A percentile compares a stretch with the other conserved stretches of the same genome.
These are phyloP conservation scores for Cryphonectria carpinicola DNA, from an alignment of 2,329 filamentous ascomycete species.

Conservation along the genomic window DNA sequence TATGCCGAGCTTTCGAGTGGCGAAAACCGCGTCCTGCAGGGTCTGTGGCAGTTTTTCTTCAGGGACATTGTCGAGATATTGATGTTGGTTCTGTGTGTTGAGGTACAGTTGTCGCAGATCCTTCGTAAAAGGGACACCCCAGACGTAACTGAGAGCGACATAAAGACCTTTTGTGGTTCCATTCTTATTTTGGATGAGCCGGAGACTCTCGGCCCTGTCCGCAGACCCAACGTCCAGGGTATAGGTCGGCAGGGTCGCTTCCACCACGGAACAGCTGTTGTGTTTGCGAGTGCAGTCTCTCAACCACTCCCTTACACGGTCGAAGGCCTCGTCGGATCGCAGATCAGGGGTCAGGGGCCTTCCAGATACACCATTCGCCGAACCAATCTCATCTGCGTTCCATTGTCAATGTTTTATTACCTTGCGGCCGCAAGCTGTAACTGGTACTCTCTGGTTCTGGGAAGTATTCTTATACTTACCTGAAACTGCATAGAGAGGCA, in stretches of 20 bases:
- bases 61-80: background rate
- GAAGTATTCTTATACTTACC: background rate
- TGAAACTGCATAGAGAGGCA: background rate
- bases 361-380: background rate
- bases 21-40: background rate
- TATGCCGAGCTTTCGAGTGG: background rate
- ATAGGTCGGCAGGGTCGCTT: background rate
- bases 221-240: background rate
- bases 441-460: background rate
- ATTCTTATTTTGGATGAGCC: background rate
- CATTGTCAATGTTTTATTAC: background rate
- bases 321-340: background rate
- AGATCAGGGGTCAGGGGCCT: background rate
- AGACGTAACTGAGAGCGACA: background rate
- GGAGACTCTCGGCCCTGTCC: background rate
- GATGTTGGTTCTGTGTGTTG: background rate
- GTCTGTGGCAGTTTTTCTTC: slow-evolving; percentile 5
- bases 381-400: background rate
- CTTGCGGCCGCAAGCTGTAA: background rate
- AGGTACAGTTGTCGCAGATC: background rate
- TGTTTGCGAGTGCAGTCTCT: background rate
- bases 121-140: background rate
- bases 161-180: background rate
- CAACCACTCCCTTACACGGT: background rate
- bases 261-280: background rate